Base-by-base conservation (phyloP, 768 basidiomycete species). In the Psilocybe subaeruginosa region DNA sequence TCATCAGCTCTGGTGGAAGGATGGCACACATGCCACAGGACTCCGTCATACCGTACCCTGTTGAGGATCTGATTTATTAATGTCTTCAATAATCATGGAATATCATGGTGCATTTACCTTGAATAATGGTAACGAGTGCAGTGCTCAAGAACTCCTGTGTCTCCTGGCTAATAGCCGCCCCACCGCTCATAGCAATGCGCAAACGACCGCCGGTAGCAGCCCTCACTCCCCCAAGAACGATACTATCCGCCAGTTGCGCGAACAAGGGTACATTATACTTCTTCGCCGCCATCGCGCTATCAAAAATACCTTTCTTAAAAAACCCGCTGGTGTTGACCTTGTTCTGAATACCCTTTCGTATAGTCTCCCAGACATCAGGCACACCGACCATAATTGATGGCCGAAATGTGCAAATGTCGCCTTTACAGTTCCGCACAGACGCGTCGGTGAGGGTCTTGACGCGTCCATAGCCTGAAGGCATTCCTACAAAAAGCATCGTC, bases 1-100 rank as follows among this genome's bases (percentile, higher is more conserved):
- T 83, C 83, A 90, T 84, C 64, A 89, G 74, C 69, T 92, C 91
- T 0, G 95, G 96, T 5, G 94, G 93, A 29, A 97, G 81, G 64
- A 99, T 84, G 23, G 87, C 82, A 70, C 90, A 92, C 93, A 97
- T 95, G 39, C 92, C 93, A 68, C 91, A 89, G 0, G 93, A 89
- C 71, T 99, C 97, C n/a, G 97, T 99, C 87, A 99, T 89, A 43
- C 97, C 96, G 69, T 96, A 97, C 51, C 93, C 93, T 95, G 60
- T 27, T 8, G 29, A 50, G 7, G 29, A 4, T 33, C 6, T 37
- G 0, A 2, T 33, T 43, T 43, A 19, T 29, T 39, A 66, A 17
- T 50, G 19, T 7, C 4, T n/a, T 41, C 5, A 39, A 8, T 23
- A 39, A 9, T 31, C 49, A 41, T 19, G 43, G 9, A 11, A 49